Evolutionary conservation across 2,329 filamentous ascomycete genomes (phyloP), one percentile per base, ranked within the genome.

Genomic region (Penicillium sp.): DNA sequence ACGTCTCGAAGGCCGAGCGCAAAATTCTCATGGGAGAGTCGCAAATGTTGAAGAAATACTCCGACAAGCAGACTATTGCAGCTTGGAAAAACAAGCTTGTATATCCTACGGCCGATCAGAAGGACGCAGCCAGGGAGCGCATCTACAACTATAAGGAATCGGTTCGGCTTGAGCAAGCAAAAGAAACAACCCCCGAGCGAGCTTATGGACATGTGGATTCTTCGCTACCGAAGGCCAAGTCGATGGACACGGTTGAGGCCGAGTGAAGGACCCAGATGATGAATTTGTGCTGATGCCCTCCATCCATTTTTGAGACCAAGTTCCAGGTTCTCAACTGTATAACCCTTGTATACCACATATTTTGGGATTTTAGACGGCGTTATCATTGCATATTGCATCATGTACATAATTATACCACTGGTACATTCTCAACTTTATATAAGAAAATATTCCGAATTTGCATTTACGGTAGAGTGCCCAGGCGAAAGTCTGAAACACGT

Each of bases 31-130:
- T 62, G 31, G 39, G 59, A 7, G 63, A 70, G 14, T 64, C 68
- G n/a, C 54, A 58, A 9, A 54, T 61, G 31, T 43, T 74, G 53
- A 66, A 62, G 40, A 67, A 60, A 27, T 74, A 72, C 45, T 73
- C 71, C 2, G 57, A 65, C 1, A 41, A 56, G 10, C 52, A 63
- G 13, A 50, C 63, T 8, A 50, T 60, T 13, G 40, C 53, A 11
- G 54, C 56, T 16, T 64, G 61, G 53, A 40, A 45, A 13, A 43
- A 14, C 2, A 31, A 40, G 24, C 41, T 53, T 38, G 45, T 71
- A 7, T 50, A 60, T 38, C 63, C 67, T 6, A 69, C 69, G 4
- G 13, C 50, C 6, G 56, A 61, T 39, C 68, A 72, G 44, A 34
- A 59, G 24, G 50, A 54, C 29, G 59, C 49, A 14, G 62, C 63